Percentiles rank a stretch among this genome's conserved stretches.
These are phyloP conservation scores for Dittrichia graveolens DNA, from an alignment of 129 eudicot genomes.

Conservation along the genomic window DNA sequence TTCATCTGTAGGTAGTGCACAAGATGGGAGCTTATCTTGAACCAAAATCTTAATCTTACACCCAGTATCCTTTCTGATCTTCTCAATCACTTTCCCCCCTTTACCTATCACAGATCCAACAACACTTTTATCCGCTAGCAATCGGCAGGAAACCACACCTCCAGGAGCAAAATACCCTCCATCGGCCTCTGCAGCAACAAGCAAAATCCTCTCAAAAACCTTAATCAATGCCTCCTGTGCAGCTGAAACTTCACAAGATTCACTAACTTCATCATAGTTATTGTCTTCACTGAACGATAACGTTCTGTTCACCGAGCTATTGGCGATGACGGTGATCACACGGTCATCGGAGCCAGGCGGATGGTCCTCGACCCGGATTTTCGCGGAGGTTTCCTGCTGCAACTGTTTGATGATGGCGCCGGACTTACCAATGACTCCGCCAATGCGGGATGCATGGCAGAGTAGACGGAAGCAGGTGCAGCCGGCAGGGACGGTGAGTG, in stretches of 20 bases:
- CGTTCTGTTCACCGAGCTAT: constrained; percentile 23
- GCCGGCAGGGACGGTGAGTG: constrained; percentile 42
- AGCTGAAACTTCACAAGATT: constrained; percentile 52
- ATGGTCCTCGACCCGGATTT: constrained; percentile 73
- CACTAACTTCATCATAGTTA: constrained; percentile 5
- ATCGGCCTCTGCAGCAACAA: constrained; percentile 65
- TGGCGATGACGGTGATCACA: constrained; percentile 55
- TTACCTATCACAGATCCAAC: constrained; percentile 79
- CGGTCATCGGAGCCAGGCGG: constrained; percentile 48
- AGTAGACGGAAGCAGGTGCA: constrained; percentile 58
- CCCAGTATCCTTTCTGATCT: constrained; percentile 65
- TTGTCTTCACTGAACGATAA: constrained; percentile 5
- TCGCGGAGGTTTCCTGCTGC: constrained; percentile 55
- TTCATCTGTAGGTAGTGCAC: constrained; percentile 53
- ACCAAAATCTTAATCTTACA: constrained; percentile 60
- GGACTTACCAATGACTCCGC: constrained; percentile 76
- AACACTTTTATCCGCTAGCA: constrained; percentile 52
- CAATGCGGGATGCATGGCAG: constrained; percentile 76
- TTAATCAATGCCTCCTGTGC: constrained; percentile 79
- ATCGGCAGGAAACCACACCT: constrained; percentile 61
- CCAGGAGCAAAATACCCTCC: constrained; percentile 35
- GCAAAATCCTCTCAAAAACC: constrained; percentile 88
- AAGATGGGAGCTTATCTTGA: constrained; percentile 41
- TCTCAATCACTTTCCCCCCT: constrained; percentile 76
- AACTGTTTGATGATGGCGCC: constrained; percentile 62